Evolutionary conservation across 2,329 filamentous ascomycete genomes (phyloP), one percentile per base, ranked within the genome.

Genomic region (Rhinocladiella similis): DNA sequence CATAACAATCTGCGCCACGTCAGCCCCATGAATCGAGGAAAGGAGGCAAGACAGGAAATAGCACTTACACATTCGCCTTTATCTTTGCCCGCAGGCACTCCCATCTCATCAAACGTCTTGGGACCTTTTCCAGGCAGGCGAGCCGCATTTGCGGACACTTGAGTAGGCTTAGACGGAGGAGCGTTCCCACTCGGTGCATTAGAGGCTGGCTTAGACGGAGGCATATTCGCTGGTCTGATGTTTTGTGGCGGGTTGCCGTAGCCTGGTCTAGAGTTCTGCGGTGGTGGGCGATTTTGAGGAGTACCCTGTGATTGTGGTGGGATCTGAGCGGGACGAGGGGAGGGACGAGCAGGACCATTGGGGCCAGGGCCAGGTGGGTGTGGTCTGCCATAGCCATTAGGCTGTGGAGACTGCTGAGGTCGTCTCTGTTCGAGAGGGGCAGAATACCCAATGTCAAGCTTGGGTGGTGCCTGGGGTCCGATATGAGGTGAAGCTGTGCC

Each of bases 81-180:
- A 60, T 87, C 83, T 73, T 94, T 92, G 47, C 81, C 86, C 67
- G 86, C 83, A 5, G 91, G 90, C 66, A 99, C 93, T 38, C 94
- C 94, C 94, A 99, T 99, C 70, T 95, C 92, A 70, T 97, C 93
- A 72, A 99, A 99, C 0, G 94, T 97, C 66, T 94, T 90, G 1
- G 94, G 93, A 10, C 93, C 94, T 69, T 91, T 90, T 48, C 81
- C 82, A 13, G 70, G 71, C 59, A 56, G 65, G 51, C 55, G 50
- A 14, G 56, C 61, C 48, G 57, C 63, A 18, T 67, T 64, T 33
- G 72, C 68, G 38, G 59, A 47, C 14, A 76, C 74, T 2, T 77
- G 62, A 61, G 75, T 71, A 18, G 74, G 67, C 5, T 76, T 71
- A 58, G 66, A 65, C 46, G 63, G 64, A 27, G 67, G 66, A 10